phyloP scores from a whole-genome alignment of 2,329 filamentous ascomycete species.

The Colletotrichum tanaceti region DNA sequence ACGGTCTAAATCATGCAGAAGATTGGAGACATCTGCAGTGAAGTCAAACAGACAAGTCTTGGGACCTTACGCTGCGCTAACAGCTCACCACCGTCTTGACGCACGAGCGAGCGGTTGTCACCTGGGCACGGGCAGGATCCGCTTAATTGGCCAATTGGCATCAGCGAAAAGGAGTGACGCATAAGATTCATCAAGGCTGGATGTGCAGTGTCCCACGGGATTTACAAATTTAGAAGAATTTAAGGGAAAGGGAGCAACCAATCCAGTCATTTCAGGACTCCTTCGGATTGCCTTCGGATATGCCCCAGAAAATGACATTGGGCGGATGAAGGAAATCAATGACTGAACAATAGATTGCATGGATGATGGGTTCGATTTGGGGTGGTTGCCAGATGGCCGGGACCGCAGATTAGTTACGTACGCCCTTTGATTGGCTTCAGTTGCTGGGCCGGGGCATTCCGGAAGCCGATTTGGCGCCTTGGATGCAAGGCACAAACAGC shows the following conservation, averaged over 20 bases:
- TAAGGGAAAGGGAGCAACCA: neutral
- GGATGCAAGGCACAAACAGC: slow-evolving; percentile 56
- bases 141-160: slow-evolving; percentile 41
- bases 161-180: slow-evolving; percentile 1
- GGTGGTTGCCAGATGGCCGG: slow-evolving; percentile 3
- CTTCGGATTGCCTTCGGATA: no score
- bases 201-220: neutral
- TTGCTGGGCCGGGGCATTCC: slow-evolving; percentile 47
- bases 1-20: slow-evolving; percentile 21
- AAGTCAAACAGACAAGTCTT: slow-evolving; percentile 37
- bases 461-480: slow-evolving; percentile 55
- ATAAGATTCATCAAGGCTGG: slow-evolving; percentile 10
- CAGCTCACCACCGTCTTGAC: slow-evolving; percentile 30
- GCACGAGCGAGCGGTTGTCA: slow-evolving; percentile 27
- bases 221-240: neutral
- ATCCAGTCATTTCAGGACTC: neutral
- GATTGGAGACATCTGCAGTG: slow-evolving; percentile 25
- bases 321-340: neutral
- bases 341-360: slow-evolving; percentile 15
- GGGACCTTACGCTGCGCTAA: slow-evolving; percentile 39
- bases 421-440: slow-evolving; percentile 50
- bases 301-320: neutral
- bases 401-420: slow-evolving; percentile 30
- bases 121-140: slow-evolving; percentile 34
- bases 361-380: slow-evolving; percentile 21